phyloP scores from a whole-genome alignment of 108 stramenopile species.

The Nannochloropsis granulata region DNA sequence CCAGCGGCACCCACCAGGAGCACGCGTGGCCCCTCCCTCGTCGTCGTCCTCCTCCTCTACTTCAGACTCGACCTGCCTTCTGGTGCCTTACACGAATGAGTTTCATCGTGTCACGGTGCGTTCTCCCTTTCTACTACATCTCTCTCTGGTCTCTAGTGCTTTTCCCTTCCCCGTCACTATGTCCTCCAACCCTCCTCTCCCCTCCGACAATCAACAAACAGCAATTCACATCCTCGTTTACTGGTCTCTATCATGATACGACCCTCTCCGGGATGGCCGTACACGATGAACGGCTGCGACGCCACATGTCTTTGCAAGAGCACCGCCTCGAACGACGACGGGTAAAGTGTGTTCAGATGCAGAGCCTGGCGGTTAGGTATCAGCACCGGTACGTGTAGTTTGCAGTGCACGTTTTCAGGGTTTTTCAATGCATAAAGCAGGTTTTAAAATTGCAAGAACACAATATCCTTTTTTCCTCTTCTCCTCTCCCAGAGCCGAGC shows the following conservation, averaged over 20 bases:
- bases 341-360: background rate
- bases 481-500: background rate
- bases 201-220: background rate
- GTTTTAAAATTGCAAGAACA: too few relatives aligned
- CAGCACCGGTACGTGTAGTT: background rate
- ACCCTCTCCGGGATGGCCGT: background rate
- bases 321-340: background rate
- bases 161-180: too few relatives aligned
- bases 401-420: too few relatives aligned
- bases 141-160: too few relatives aligned
- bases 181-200: too few relatives aligned
- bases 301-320: background rate
- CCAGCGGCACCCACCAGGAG: too few relatives aligned
- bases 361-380: background rate
- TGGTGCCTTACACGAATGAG: background rate
- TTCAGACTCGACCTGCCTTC: background rate
- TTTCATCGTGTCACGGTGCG: background rate
- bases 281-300: background rate
- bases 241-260: background rate
- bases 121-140: background rate
- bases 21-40: too few relatives aligned
- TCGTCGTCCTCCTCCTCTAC: too few relatives aligned
- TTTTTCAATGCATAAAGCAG: too few relatives aligned
- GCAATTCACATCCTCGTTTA: background rate
- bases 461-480: too few relatives aligned